Percentiles rank a stretch among this genome's conserved stretches.
phyloP scores from a whole-genome alignment of 2,329 filamentous ascomycete species.

The Apiospora kogelbergensis region DNA sequence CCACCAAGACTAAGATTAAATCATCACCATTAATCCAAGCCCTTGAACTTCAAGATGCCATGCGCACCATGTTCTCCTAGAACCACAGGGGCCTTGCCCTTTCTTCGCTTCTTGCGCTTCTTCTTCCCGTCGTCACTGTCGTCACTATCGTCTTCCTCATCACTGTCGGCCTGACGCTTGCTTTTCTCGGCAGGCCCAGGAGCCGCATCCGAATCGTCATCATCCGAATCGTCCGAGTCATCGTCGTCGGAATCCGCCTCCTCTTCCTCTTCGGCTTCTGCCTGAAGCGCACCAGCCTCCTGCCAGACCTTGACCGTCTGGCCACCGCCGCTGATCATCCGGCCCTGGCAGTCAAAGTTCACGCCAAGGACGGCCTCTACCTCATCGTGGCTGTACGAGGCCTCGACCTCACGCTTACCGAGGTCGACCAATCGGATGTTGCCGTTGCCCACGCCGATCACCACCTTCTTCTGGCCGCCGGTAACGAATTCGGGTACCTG shows the following conservation, averaged over 20 bases:
- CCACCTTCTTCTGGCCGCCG: slow-evolving; percentile 72
- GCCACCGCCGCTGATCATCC: slow-evolving; percentile 89
- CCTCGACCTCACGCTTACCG: slow-evolving; percentile 68
- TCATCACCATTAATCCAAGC: slow-evolving; percentile 27
- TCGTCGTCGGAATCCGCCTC: slow-evolving; percentile 40
- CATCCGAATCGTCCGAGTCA: slow-evolving; percentile 45
- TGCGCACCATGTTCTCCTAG: slow-evolving; percentile 52
- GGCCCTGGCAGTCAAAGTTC: slow-evolving; percentile 79
- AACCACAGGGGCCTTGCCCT: slow-evolving; percentile 38
- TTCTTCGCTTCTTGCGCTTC: slow-evolving; percentile 44
- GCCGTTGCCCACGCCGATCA: slow-evolving; percentile 81
- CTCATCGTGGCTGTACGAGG: slow-evolving; percentile 71
- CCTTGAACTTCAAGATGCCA: slow-evolving; percentile 50
- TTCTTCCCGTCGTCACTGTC: slow-evolving; percentile 43
- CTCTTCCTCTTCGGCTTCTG: slow-evolving; percentile 43
- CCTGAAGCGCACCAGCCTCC: slow-evolving; percentile 55
- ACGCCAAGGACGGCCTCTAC: slow-evolving; percentile 81
- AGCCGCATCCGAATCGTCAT: slow-evolving; percentile 43
- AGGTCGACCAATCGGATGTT: slow-evolving; percentile 75
- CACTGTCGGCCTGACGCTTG: slow-evolving; percentile 39
- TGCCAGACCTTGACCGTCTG: slow-evolving; percentile 87
- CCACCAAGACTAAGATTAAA: background rate
- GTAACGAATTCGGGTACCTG: slow-evolving; percentile 70
- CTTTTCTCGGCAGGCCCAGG: background rate
- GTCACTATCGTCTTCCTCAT: slow-evolving; percentile 40